A percentile compares a stretch with the other conserved stretches of the same genome.
phyloP scores from a whole-genome alignment of 345 rosid species.

The Moringa oleifera region DNA sequence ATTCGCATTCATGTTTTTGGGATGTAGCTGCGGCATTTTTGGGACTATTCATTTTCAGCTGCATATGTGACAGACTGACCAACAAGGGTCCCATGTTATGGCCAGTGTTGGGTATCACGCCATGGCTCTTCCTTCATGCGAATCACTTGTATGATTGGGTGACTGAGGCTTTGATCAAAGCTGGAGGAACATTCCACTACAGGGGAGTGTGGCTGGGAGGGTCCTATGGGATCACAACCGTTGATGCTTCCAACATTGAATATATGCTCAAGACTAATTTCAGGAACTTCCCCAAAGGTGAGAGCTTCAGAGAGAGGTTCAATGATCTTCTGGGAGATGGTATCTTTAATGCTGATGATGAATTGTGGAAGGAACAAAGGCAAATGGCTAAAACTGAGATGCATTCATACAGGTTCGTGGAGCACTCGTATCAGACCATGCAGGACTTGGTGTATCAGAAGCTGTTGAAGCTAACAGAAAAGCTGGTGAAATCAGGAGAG shows the following conservation, averaged over 20 bases:
- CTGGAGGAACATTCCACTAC: slow-evolving; percentile 47
- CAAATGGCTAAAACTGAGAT: slow-evolving; percentile 42
- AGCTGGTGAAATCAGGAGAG: slow-evolving; percentile 26
- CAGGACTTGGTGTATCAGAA: slow-evolving; percentile 48
- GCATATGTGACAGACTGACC: slow-evolving; percentile 38
- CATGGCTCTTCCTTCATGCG: slow-evolving; percentile 24
- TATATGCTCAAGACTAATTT: slow-evolving; percentile 64
- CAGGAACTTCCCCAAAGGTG: slow-evolving; percentile 71
- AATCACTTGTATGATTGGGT: slow-evolving; percentile 34
- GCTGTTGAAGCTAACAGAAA: slow-evolving; percentile 45
- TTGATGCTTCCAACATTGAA: slow-evolving; percentile 51
- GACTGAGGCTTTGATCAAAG: slow-evolving; percentile 33
- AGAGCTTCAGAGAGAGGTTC: slow-evolving; percentile 52
- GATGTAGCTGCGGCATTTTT: slow-evolving; percentile 41
- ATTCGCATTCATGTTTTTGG: slow-evolving; percentile 25
- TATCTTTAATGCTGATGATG: slow-evolving; percentile 61
- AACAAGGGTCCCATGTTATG: slow-evolving; percentile 56
- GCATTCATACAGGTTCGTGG: slow-evolving; percentile 55
- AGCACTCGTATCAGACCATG: slow-evolving; percentile 40
- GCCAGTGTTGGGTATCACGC: slow-evolving; percentile 62
- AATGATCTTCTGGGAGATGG: slow-evolving; percentile 63
- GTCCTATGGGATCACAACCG: slow-evolving; percentile 45
- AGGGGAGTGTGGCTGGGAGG: slow-evolving; percentile 57
- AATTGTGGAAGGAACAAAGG: slow-evolving; percentile 65
- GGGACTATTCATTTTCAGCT: slow-evolving; percentile 44